A percentile compares a stretch with the other conserved stretches of the same genome.
Conservation (phyloP, 208 protist genomes). For the Leishmania martiniquensis region DNA sequence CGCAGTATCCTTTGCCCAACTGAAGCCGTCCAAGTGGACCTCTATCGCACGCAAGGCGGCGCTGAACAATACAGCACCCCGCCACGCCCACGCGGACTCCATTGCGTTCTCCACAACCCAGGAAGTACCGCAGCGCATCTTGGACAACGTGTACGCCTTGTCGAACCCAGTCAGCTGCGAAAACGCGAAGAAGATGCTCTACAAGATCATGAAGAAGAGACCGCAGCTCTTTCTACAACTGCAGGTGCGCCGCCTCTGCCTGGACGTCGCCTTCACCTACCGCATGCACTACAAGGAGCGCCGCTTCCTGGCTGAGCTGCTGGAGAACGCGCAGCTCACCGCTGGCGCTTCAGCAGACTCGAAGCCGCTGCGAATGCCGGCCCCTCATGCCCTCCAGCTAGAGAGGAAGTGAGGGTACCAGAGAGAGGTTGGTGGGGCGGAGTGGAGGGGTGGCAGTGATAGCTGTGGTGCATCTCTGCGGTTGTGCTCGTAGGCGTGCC, state of each 20-base stretch:
- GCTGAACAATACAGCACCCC: slow-evolving; percentile 38
- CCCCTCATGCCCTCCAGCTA: background rate
- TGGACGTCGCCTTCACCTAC: slow-evolving; percentile 59
- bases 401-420: background rate
- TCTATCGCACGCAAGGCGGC: slow-evolving; percentile 49
- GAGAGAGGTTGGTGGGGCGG: background rate
- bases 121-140: slow-evolving; percentile 51
- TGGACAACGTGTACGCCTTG: slow-evolving; percentile 65
- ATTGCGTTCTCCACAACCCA: slow-evolving; percentile 13
- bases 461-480: background rate
- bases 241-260: slow-evolving; percentile 51
- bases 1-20: slow-evolving; percentile 78
- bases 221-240: slow-evolving; percentile 71
- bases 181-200: slow-evolving; percentile 69
- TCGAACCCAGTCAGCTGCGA: slow-evolving; percentile 85
- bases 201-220: slow-evolving; percentile 72
- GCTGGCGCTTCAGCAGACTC: slow-evolving; percentile 2
- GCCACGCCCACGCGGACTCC: slow-evolving; percentile 55
- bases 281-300: slow-evolving; percentile 80
- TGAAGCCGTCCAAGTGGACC: slow-evolving; percentile 59
- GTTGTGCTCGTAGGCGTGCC: background rate
- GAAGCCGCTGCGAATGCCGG: slow-evolving; percentile 1
- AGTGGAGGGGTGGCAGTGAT: background rate
- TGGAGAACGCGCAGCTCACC: slow-evolving; percentile 71
- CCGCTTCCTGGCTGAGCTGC: slow-evolving; percentile 82